These are phyloP conservation scores for Taphrina communis DNA, from an alignment of 1,139 yeast genomes.

Conservation along the genomic window DNA sequence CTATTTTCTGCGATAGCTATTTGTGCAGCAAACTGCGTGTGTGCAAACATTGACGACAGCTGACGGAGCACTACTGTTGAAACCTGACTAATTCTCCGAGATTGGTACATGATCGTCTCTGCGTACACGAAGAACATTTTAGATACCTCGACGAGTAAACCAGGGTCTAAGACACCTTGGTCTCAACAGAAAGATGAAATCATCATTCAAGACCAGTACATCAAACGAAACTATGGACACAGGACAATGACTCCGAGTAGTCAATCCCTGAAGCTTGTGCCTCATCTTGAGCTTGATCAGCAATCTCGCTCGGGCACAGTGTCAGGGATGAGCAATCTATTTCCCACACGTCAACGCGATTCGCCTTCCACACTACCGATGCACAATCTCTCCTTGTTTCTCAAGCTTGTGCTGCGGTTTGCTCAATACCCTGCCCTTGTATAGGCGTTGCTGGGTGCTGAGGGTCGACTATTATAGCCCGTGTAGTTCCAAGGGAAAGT, in stretches of 20 bases:
- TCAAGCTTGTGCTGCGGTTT: neutral
- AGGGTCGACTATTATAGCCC: too few species aligned
- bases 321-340: conserved; percentile 4
- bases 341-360: conserved; percentile 3
- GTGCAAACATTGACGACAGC: neutral
- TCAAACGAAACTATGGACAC: neutral
- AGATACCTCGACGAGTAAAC: neutral
- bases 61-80: neutral
- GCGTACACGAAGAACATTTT: neutral
- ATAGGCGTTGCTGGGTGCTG: too few species aligned
- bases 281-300: neutral
- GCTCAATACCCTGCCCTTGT: neutral
- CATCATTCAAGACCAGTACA: neutral
- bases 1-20: too few species aligned
- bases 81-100: neutral
- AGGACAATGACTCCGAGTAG: neutral
- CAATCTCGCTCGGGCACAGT: conserved; percentile 2
- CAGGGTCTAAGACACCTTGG: too few species aligned
- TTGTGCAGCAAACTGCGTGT: too few species aligned
- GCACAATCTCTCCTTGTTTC: conserved; percentile 2
- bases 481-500: too few species aligned
- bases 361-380: neutral
- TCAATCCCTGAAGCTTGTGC: neutral
- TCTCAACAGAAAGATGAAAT: too few species aligned
- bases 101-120: neutral